phyloP scores from a whole-genome alignment of 169 alveolate genomes.

The Eimeria praecox region DNA sequence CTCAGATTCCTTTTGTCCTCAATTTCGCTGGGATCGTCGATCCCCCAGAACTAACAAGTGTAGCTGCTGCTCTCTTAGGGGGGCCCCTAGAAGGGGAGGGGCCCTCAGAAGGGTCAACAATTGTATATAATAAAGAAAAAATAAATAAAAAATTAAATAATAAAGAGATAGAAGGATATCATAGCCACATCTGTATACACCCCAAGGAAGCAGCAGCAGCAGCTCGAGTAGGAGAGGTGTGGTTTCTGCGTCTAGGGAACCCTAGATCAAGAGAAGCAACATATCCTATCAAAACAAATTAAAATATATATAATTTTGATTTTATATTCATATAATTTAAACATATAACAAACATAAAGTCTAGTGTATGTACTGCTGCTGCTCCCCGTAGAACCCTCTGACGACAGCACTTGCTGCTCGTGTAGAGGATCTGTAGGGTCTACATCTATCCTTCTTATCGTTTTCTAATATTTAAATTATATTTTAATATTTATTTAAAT shows the following conservation, averaged over 20 bases:
- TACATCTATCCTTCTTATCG: no score
- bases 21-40: background rate
- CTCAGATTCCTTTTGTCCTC: background rate
- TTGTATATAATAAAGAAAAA: background rate
- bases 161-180: no score
- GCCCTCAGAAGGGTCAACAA: background rate
- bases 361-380: no score
- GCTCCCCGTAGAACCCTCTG: no score
- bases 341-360: no score
- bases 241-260: background rate
- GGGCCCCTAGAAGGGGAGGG: background rate
- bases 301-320: no score
- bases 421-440: no score
- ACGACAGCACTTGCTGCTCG: no score
- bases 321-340: no score
- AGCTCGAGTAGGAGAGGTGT: constrained; percentile 1
- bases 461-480: background rate
- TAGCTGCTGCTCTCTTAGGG: background rate
- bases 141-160: no score
- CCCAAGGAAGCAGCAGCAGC: no score
- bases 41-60: background rate
- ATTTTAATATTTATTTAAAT: background rate
- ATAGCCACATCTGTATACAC: no score
- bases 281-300: background rate
- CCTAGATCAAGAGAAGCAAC: background rate